Percentiles rank a stretch among this genome's conserved stretches.
Conservation (phyloP, 441 rosid species). For the California macrophylla region DNA sequence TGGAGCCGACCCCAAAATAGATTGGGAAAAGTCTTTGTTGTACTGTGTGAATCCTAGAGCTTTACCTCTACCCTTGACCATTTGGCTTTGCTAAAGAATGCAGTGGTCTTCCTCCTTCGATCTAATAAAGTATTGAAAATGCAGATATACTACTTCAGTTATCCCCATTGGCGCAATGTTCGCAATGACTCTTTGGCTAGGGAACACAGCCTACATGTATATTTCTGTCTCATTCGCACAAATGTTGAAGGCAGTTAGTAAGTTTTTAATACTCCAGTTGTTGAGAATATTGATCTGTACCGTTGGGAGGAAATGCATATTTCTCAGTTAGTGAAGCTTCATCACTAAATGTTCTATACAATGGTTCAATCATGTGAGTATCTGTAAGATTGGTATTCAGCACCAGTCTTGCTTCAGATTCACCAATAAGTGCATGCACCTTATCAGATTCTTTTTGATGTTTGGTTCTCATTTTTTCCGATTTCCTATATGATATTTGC, state of each 20-base stretch:
- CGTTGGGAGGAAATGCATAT: neutral
- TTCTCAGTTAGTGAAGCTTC: neutral
- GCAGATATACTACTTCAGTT: slow-evolving; percentile 77
- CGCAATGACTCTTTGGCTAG: slow-evolving; percentile 97
- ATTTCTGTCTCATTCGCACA: slow-evolving; percentile 92
- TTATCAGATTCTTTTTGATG: neutral
- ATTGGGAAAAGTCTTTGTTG: neutral
- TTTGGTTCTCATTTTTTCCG: slow-evolving; percentile 11
- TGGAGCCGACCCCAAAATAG: too few relatives aligned
- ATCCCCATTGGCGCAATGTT: slow-evolving; percentile 88
- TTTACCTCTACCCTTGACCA: too few relatives aligned
- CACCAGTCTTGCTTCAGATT: too few relatives aligned
- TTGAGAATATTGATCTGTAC: neutral
- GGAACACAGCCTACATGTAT: slow-evolving; percentile 90
- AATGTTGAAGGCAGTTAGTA: slow-evolving; percentile 94
- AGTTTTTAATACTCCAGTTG: slow-evolving; percentile 17
- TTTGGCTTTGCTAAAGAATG: neutral
- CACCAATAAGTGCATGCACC: too few relatives aligned
- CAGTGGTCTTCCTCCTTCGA: slow-evolving; percentile 6
- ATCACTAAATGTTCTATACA: neutral
- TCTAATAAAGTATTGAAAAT: slow-evolving; percentile 23
- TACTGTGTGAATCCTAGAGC: neutral
- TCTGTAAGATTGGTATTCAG: too few relatives aligned
- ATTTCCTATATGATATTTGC: slow-evolving; percentile 30
- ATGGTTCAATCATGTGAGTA: too few relatives aligned